Evolutionary conservation across 2,329 filamentous ascomycete species (phyloP).

Genomic region (Thelonectria blattea): DNA sequence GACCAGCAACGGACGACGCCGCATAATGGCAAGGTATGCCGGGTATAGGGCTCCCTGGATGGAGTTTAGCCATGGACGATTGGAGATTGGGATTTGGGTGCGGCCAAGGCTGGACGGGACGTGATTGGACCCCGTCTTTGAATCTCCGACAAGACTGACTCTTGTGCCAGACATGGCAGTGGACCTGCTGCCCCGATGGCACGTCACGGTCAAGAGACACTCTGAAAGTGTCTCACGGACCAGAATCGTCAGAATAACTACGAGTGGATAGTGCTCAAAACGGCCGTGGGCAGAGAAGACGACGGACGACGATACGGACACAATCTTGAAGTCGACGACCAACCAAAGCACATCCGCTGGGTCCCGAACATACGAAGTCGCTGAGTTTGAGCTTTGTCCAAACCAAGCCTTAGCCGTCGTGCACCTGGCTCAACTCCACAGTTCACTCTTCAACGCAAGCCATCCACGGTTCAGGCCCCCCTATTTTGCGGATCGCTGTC

Average conservation of each 20-base stretch:
- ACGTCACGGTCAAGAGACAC: constrained; percentile 3
- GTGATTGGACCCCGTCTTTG: constrained; percentile 13
- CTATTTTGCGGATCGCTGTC: constrained; percentile 28
- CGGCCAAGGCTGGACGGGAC: not conserved
- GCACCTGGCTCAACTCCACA: constrained; percentile 28
- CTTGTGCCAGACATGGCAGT: constrained; percentile 6
- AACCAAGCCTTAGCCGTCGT: constrained; percentile 26
- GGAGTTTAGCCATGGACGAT: constrained; percentile 3
- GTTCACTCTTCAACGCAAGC: constrained; percentile 10
- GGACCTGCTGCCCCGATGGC: constrained; percentile 10
- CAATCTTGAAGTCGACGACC: constrained; percentile 9
- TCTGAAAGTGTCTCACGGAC: not conserved
- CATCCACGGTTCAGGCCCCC: constrained; percentile 13
- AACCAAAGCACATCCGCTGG: constrained; percentile 6
- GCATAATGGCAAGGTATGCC: constrained; percentile 17
- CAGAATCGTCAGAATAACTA: not conserved
- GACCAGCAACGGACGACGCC: constrained; percentile 1
- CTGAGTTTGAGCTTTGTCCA: constrained; percentile 19
- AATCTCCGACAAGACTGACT: constrained; percentile 21
- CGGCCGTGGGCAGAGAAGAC: not conserved
- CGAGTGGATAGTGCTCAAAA: not conserved
- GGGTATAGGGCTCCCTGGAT: constrained; percentile 16
- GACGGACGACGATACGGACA: not conserved
- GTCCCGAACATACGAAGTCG: constrained; percentile 15
- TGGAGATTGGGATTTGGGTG: constrained; percentile 8